Percentiles rank a stretch among this genome's conserved stretches.
Evolutionary conservation across 1,284 basidiomycete genomes (phyloP).

Genomic region (Fomitopsis pinicola): DNA sequence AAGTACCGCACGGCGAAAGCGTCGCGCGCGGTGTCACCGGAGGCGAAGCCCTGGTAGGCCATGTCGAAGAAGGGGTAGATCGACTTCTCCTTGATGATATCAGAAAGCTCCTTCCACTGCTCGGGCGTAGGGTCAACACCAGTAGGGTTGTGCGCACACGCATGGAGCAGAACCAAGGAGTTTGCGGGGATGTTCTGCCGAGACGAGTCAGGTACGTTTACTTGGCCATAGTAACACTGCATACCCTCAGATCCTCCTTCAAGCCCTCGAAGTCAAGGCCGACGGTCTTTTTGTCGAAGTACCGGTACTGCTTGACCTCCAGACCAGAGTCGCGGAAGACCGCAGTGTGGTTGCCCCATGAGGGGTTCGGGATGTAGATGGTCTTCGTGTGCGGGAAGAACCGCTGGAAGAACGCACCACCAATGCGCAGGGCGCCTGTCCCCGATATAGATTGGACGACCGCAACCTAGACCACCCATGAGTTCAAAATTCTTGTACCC

Average conservation of each 20-base stretch:
- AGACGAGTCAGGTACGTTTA: neutral
- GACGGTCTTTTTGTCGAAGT: conserved; percentile 94
- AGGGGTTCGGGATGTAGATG: conserved; percentile 92
- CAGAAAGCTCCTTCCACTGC: conserved; percentile 92
- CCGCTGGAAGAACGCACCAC: conserved; percentile 88
- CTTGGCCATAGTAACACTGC: neutral
- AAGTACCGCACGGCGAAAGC: conserved; percentile 96
- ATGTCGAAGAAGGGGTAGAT: conserved; percentile 95
- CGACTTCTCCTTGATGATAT: conserved; percentile 83
- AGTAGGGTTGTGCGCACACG: conserved; percentile 98
- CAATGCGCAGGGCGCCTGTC: conserved; percentile 96
- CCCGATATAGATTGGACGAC: conserved; percentile 97
- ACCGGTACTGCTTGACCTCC: conserved; percentile 90
- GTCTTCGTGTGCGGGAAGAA: conserved; percentile 87
- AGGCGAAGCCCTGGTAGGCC: conserved; percentile 97
- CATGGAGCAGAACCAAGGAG: conserved; percentile 83
- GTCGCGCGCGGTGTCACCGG: conserved; percentile 84
- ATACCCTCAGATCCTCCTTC: conserved; percentile 79
- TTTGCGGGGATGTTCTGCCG: conserved; percentile 69
- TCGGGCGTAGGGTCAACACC: conserved; percentile 93
- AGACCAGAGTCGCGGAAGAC: conserved; percentile 89
- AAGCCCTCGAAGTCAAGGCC: conserved; percentile 93
- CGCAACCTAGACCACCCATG: conserved; percentile 57
- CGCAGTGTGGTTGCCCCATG: conserved; percentile 97
- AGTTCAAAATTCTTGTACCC: neutral